Percentiles rank a stretch among this genome's conserved stretches.
Evolutionary conservation across 208 protist genomes (phyloP).

Genomic region (Wallacemonas rigidus): DNA sequence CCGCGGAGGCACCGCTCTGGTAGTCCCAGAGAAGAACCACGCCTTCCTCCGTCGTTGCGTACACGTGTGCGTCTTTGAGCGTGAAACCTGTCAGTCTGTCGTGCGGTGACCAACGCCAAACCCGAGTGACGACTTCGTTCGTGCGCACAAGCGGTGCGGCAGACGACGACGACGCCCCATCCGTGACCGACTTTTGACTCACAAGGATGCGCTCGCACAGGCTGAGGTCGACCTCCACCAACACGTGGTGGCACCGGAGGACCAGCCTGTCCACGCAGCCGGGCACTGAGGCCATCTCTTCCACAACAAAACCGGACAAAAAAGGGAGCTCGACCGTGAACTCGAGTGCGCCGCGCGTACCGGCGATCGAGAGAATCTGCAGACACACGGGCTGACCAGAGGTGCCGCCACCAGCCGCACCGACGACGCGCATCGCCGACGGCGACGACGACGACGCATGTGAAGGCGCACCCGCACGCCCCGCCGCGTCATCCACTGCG

Average conservation of each 20-base stretch:
- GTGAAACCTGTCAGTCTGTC: conserved; percentile 51
- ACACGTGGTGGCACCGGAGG: conserved; percentile 33
- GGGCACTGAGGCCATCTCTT: conserved; percentile 42
- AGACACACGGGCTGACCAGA: conserved; percentile 20
- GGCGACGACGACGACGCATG: not conserved
- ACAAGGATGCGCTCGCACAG: conserved; percentile 16
- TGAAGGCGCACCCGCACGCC: conserved; percentile 10
- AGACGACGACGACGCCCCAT: not conserved
- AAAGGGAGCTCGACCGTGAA: conserved; percentile 41
- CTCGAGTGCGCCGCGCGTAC: conserved; percentile 40
- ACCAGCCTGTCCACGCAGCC: conserved; percentile 36
- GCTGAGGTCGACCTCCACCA: conserved; percentile 39
- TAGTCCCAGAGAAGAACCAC: conserved; percentile 68
- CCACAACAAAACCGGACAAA: conserved; percentile 42
- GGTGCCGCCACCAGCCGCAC: conserved; percentile 1
- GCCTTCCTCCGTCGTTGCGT: conserved; percentile 63
- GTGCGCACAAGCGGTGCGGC: conserved; percentile 13
- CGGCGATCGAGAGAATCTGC: conserved; percentile 35
- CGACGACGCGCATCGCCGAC: conserved; percentile 10
- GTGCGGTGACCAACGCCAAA: conserved; percentile 62
- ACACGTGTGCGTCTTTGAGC: conserved; percentile 55
- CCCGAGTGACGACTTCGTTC: conserved; percentile 39
- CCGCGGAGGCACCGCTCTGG: conserved; percentile 18
- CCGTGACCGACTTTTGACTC: not conserved
- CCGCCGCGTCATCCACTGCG: not conserved